Conservation (phyloP, 1,284 basidiomycete genomes). For the Apiotrichum mycotoxinovorans region DNA sequence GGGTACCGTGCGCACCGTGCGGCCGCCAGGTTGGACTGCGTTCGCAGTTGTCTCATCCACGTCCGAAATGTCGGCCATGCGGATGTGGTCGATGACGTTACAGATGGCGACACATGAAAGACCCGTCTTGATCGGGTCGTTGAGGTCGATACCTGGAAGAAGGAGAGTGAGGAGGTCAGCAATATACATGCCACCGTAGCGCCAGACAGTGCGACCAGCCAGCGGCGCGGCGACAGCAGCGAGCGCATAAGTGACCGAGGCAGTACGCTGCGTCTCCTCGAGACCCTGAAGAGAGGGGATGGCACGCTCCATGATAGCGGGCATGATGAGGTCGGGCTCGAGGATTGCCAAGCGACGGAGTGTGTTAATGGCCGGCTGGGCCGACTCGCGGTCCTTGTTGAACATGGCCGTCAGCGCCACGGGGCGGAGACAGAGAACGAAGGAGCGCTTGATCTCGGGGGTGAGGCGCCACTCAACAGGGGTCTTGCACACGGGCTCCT, state of each 20-base stretch:
- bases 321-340: constrained; percentile 85
- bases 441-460: constrained; percentile 71
- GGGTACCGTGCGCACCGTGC: constrained; percentile 27
- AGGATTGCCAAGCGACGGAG: constrained; percentile 62
- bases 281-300: constrained; percentile 86
- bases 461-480: constrained; percentile 72
- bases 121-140: constrained; percentile 84
- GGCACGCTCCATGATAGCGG: constrained; percentile 85
- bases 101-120: constrained; percentile 57
- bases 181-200: constrained; percentile 81
- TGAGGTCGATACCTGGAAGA: constrained; percentile 68
- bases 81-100: constrained; percentile 71
- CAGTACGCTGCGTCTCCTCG: constrained; percentile 92
- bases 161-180: constrained; percentile 84
- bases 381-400: constrained; percentile 64
- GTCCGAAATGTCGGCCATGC: constrained; percentile 55
- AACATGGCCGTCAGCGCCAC: constrained; percentile 94
- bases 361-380: constrained; percentile 51
- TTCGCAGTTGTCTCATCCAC: constrained; percentile 22
- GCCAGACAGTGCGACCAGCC: constrained; percentile 67
- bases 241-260: constrained; percentile 84
- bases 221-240: constrained; percentile 74
- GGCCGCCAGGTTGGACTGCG: constrained; percentile 20
- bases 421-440: constrained; percentile 77
- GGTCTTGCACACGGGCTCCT: constrained; percentile 72